A percentile compares a stretch with the other conserved stretches of the same genome.
phyloP scores from a whole-genome alignment of 352 stramenopile genomes.

The Phytophthora podocarpi region DNA sequence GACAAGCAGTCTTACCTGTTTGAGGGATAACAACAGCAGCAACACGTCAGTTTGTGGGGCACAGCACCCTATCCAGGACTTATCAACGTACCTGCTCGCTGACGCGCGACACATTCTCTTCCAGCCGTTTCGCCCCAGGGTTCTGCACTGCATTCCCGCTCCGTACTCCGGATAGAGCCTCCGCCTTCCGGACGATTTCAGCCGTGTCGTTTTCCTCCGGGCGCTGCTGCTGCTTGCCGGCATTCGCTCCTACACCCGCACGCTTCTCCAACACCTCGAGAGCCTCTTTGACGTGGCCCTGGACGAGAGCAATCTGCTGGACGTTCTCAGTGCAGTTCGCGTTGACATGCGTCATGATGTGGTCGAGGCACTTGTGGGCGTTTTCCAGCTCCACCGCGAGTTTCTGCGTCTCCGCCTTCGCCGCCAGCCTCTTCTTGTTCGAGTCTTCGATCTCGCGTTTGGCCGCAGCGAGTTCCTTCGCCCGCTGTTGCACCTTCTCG shows the following conservation, averaged over 20 bases:
- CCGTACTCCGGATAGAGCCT: constrained; percentile 46
- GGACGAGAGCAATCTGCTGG: constrained; percentile 62
- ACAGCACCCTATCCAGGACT: neutral
- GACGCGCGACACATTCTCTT: constrained; percentile 70
- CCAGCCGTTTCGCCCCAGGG: constrained; percentile 57
- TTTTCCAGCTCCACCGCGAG: constrained; percentile 75
- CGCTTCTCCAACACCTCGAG: constrained; percentile 74
- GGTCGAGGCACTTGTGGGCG: constrained; percentile 64
- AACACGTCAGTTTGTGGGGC: constrained; percentile 4
- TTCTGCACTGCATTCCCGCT: constrained; percentile 42
- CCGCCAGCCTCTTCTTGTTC: constrained; percentile 83
- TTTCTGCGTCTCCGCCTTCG: constrained; percentile 83
- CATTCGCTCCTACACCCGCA: constrained; percentile 23
- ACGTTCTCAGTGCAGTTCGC: constrained; percentile 60
- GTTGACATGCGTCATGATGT: constrained; percentile 58
- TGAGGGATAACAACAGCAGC: neutral
- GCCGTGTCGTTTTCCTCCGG: constrained; percentile 55
- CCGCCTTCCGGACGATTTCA: constrained; percentile 51
- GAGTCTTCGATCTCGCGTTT: constrained; percentile 81
- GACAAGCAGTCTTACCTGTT: constrained; percentile 54
- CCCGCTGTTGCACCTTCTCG: constrained; percentile 71
- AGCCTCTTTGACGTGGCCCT: constrained; percentile 73
- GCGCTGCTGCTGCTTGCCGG: constrained; percentile 20
- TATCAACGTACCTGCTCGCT: constrained; percentile 60
- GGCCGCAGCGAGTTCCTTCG: constrained; percentile 63